These are phyloP conservation scores for Nothopassalora personata DNA, from an alignment of 2,329 filamentous ascomycete genomes.

Conservation along the genomic window DNA sequence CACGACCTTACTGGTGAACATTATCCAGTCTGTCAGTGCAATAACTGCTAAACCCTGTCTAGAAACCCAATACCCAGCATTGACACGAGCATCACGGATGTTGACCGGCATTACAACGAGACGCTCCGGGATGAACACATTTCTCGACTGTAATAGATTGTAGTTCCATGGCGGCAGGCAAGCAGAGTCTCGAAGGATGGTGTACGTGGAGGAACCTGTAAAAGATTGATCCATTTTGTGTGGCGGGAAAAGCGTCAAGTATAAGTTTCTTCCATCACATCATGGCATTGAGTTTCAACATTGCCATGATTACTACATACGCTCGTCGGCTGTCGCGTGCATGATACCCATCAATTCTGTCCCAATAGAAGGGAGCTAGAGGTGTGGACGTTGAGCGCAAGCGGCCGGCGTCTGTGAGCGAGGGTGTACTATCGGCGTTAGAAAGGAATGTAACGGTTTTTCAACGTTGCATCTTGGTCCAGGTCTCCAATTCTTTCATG, in stretches of 20 bases:
- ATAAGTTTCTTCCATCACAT: background rate
- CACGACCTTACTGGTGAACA: constrained; percentile 30
- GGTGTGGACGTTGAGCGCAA: background rate
- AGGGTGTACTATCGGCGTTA: background rate
- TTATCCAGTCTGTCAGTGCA: constrained; percentile 13
- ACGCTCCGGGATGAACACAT: background rate
- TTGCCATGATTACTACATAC: constrained; percentile 1
- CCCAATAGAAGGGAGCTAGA: background rate
- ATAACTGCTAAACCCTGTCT: constrained; percentile 18
- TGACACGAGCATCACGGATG: background rate
- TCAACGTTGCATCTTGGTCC: no score
- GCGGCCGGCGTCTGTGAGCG: background rate
- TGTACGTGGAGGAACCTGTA: constrained; percentile 3
- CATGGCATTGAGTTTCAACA: background rate
- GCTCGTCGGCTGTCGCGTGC: constrained; percentile 5
- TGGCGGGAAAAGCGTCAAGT: constrained; percentile 4
- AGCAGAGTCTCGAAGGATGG: background rate
- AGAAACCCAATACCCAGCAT: constrained; percentile 3
- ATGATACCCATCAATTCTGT: background rate
- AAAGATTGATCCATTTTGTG: background rate
- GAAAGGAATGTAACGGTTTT: background rate
- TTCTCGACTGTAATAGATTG: background rate
- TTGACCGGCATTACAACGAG: background rate
- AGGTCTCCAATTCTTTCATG: no score
- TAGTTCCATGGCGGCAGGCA: background rate